Conservation (phyloP, 2,329 filamentous ascomycete species). For the Diaporthe vexans region DNA sequence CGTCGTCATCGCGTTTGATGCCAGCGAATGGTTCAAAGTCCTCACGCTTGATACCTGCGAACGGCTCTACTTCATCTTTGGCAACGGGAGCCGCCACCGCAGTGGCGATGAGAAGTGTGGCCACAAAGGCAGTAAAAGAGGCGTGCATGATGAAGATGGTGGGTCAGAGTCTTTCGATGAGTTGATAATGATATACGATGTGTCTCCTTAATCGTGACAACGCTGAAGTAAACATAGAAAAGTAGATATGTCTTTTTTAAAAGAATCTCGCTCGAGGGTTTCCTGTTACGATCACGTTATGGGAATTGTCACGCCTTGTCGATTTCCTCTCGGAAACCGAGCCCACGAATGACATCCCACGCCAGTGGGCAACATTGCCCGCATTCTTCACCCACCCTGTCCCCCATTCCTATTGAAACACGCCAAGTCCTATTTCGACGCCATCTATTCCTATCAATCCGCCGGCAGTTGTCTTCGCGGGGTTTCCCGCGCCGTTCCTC, state of each 20-base stretch:
- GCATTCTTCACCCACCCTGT: background rate
- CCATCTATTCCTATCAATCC: background rate
- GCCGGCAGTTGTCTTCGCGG: background rate
- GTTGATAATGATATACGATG: background rate
- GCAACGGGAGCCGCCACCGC: background rate
- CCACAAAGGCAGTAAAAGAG: background rate
- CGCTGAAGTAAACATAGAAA: too few species aligned
- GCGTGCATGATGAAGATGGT: background rate
- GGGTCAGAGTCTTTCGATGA: background rate
- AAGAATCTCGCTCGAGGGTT: background rate
- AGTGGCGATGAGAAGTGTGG: conserved; percentile 2
- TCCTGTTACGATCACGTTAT: background rate
- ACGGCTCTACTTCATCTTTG: background rate
- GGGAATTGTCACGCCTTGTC: background rate
- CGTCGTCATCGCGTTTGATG: background rate
- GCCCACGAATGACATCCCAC: background rate
- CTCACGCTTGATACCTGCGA: background rate
- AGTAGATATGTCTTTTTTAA: background rate
- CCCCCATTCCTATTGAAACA: background rate
- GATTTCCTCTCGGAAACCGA: background rate
- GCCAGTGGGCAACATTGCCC: background rate
- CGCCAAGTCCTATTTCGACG: background rate
- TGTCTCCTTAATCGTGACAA: background rate
- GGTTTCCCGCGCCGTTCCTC: too few species aligned
- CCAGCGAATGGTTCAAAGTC: background rate